phyloP scores from a whole-genome alignment of 1,284 basidiomycete genomes.

The Sporisorium graminicola region DNA sequence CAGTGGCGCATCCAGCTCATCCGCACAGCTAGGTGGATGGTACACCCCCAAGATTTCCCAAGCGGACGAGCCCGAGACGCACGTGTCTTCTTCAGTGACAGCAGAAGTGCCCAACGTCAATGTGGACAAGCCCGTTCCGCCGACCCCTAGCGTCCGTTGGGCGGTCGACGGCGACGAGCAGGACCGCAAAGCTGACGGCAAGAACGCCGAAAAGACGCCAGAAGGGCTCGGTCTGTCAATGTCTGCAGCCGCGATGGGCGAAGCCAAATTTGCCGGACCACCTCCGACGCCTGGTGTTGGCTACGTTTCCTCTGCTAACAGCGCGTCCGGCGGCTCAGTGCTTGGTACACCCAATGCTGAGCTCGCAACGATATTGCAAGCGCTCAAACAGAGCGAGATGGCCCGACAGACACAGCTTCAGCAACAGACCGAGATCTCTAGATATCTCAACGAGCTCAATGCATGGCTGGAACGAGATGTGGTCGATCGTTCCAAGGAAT shows the following conservation, averaged over 20 bases:
- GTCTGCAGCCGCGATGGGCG: constrained; percentile 29
- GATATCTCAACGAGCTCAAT: constrained; percentile 66
- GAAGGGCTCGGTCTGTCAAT: constrained; percentile 44
- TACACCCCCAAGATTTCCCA: constrained; percentile 48
- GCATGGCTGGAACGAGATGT: constrained; percentile 62
- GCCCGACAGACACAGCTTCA: constrained; percentile 53
- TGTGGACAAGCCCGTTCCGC: constrained; percentile 46
- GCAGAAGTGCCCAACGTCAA: constrained; percentile 20
- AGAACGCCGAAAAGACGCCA: constrained; percentile 17
- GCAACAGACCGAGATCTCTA: constrained; percentile 62
- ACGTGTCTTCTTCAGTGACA: constrained; percentile 29
- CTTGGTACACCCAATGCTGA: constrained; percentile 32
- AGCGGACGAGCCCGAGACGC: constrained; percentile 4
- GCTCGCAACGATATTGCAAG: constrained; percentile 48
- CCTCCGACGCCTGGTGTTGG: constrained; percentile 40
- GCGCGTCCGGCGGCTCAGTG: constrained; percentile 15
- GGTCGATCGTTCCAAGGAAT: constrained; percentile 59
- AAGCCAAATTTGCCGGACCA: constrained; percentile 30
- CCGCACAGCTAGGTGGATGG: constrained; percentile 49
- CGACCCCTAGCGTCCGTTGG: constrained; percentile 43
- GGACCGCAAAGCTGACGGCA: background rate
- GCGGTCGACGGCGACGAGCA: constrained; percentile 33
- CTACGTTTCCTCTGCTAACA: constrained; percentile 16
- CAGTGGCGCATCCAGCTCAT: constrained; percentile 18
- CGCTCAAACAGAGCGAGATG: constrained; percentile 55